phyloP scores from a whole-genome alignment of 768 basidiomycete genomes.

The Termitomyces sp. region DNA sequence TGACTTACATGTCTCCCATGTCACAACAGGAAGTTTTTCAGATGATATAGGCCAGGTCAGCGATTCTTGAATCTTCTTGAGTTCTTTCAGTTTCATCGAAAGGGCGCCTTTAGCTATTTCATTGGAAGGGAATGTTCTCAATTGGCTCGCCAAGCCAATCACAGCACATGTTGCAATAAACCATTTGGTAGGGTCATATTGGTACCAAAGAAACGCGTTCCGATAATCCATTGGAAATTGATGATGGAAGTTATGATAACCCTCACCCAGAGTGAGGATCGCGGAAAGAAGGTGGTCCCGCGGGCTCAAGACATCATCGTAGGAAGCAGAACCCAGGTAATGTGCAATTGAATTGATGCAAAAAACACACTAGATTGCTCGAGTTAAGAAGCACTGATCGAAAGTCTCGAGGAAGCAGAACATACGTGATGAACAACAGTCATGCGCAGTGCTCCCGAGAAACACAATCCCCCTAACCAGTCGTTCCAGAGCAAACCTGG shows the following conservation, averaged over 20 bases:
- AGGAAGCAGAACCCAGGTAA: slow-evolving; percentile 75
- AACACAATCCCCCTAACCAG: slow-evolving; percentile 73
- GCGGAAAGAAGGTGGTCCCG: slow-evolving; percentile 79
- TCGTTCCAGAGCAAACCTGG: slow-evolving; percentile 72
- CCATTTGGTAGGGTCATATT: slow-evolving; percentile 95
- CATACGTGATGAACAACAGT: slow-evolving; percentile 78
- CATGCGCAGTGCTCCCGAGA: slow-evolving; percentile 65
- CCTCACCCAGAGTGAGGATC: slow-evolving; percentile 80
- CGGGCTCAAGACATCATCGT: slow-evolving; percentile 75
- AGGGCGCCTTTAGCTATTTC: slow-evolving; percentile 80
- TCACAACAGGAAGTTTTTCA: slow-evolving; percentile 65
- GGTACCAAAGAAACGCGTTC: slow-evolving; percentile 75
- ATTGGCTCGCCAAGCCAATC: slow-evolving; percentile 71
- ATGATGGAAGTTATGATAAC: slow-evolving; percentile 89
- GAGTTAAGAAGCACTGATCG: neutral
- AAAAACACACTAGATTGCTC: slow-evolving; percentile 59
- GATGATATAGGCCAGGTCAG: slow-evolving; percentile 54
- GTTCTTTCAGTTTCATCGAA: slow-evolving; percentile 76
- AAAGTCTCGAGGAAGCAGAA: slow-evolving; percentile 15
- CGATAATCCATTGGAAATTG: slow-evolving; percentile 87
- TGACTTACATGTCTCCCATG: slow-evolving; percentile 74
- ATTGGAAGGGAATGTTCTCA: slow-evolving; percentile 83
- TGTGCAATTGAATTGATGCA: slow-evolving; percentile 88
- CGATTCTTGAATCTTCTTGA: slow-evolving; percentile 58
- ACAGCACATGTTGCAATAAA: slow-evolving; percentile 67